phyloP scores from a whole-genome alignment of 352 stramenopile species.

The Pythium phragmitis region DNA sequence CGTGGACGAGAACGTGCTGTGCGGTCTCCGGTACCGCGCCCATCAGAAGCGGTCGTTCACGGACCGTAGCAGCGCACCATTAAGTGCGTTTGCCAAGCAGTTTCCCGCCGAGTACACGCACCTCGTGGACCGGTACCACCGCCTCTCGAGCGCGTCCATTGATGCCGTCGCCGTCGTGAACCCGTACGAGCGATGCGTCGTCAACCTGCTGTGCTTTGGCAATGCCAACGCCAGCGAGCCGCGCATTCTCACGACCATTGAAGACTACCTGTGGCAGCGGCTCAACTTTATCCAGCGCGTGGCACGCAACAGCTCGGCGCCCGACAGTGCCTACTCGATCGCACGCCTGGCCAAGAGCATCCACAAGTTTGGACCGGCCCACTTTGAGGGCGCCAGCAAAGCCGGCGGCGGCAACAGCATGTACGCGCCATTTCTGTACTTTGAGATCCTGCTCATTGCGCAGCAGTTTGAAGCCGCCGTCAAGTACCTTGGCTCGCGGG shows the following conservation, averaged over 20 bases:
- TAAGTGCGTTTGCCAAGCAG: constrained; percentile 66
- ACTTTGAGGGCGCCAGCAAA: constrained; percentile 58
- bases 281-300: constrained; percentile 77
- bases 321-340: constrained; percentile 68
- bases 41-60: constrained; percentile 55
- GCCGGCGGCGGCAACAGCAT: constrained; percentile 34
- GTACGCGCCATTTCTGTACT: constrained; percentile 70
- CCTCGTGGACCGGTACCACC: constrained; percentile 67
- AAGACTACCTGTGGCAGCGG: constrained; percentile 86
- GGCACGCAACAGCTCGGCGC: constrained; percentile 30
- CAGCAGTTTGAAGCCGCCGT: constrained; percentile 81
- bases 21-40: constrained; percentile 56
- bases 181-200: constrained; percentile 74
- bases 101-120: constrained; percentile 61
- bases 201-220: constrained; percentile 78
- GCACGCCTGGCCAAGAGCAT: constrained; percentile 64
- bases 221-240: constrained; percentile 77
- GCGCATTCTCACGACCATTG: constrained; percentile 75
- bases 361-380: constrained; percentile 66
- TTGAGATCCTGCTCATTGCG: constrained; percentile 76
- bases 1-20: constrained; percentile 59
- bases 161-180: constrained; percentile 72
- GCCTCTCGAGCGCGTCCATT: constrained; percentile 67
- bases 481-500: constrained; percentile 78
- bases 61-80: constrained; percentile 32